Evolutionary conservation across 139 green algal genomes (phyloP), one percentile per base, ranked within the genome.

Genomic region (Gonium pectorale): DNA sequence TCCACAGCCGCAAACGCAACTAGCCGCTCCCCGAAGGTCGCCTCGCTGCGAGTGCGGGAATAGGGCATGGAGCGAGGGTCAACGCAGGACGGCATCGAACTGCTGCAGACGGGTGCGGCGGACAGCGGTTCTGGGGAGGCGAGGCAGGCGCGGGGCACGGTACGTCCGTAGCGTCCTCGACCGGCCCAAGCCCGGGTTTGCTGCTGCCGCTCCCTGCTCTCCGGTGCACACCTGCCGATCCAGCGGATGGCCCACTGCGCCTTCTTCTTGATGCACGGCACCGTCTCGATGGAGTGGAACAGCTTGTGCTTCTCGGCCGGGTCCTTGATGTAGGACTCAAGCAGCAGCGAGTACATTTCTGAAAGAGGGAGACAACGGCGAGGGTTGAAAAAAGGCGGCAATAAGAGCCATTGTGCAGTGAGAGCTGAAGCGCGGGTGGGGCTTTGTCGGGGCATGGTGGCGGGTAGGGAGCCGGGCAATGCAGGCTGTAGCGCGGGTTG

Each of bases 281-380:
- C 89, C 0, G 89, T 98, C 44, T 99, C 90, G 43, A 99, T 97
- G 40, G 97, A 96, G 52, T 95, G 88, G 86, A 99, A 98, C 37
- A 99, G 92, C 29, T 86, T 79, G 63, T 92, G 60, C 79, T 94
- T 94, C 64, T 87, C 72, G 54, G 49, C 38, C 24, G 78, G 56
- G 86, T 99, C 97, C 83, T 97, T 97, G 87, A 99, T 98, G 93
- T 99, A 99, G 2, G 91, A 93, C 80, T 99, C 97, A 59, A 99
- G 88, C 68, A 99, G 90, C 67, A 99, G 91, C 85, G 89, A 95
- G 95, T 99, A 99, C 97, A 99, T 99, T 93, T 99, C 97, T 90
- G 89, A 92, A 88, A 98, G 17, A 8, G 46, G 56, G 54, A 54
- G 3, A n/a, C 0, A 9, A 11, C 27, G 31, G 15, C 17, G 41